Evolutionary conservation across 1,284 basidiomycete genomes (phyloP).

Genomic region (Cryptococcus sp.): DNA sequence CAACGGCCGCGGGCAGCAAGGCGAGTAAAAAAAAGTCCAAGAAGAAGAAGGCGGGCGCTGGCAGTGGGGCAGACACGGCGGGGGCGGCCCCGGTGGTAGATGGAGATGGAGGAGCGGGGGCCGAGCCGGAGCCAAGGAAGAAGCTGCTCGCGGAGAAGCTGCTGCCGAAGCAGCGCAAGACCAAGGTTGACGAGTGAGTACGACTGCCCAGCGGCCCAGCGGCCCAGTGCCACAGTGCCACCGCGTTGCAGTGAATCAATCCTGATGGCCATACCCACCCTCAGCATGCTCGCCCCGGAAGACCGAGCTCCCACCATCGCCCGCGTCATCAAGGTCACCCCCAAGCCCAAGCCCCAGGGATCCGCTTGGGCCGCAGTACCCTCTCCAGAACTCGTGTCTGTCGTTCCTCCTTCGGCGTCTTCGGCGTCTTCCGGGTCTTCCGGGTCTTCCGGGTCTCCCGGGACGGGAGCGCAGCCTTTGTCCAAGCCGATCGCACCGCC

Average conservation of each 20-base stretch:
- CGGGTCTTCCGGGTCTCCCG: not conserved
- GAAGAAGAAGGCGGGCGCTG: slow-evolving; percentile 23
- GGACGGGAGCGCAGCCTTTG: too few species aligned
- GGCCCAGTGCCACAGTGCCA: too few species aligned
- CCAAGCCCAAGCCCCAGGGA: not conserved
- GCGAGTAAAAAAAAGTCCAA: slow-evolving; percentile 32
- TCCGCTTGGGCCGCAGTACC: not conserved
- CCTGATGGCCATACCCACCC: too few species aligned
- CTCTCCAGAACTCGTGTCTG: not conserved
- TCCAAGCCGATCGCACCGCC: not conserved
- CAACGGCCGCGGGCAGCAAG: slow-evolving; percentile 3
- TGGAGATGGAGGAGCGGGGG: not conserved
- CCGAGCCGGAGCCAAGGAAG: slow-evolving; percentile 17
- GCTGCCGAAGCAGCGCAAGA: slow-evolving; percentile 40
- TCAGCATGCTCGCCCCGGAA: slow-evolving; percentile 45
- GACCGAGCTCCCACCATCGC: slow-evolving; percentile 39
- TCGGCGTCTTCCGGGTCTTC: not conserved
- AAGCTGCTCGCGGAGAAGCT: slow-evolving; percentile 45
- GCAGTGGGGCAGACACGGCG: not conserved
- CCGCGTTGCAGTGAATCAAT: too few species aligned
- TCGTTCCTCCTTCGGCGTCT: not conserved
- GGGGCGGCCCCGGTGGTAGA: not conserved
- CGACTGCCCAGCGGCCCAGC: too few species aligned
- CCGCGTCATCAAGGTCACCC: slow-evolving; percentile 41
- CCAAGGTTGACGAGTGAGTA: slow-evolving; percentile 47